Conservation (phyloP, 1,139 yeast genomes). For the Saccharomyces hybrid region DNA sequence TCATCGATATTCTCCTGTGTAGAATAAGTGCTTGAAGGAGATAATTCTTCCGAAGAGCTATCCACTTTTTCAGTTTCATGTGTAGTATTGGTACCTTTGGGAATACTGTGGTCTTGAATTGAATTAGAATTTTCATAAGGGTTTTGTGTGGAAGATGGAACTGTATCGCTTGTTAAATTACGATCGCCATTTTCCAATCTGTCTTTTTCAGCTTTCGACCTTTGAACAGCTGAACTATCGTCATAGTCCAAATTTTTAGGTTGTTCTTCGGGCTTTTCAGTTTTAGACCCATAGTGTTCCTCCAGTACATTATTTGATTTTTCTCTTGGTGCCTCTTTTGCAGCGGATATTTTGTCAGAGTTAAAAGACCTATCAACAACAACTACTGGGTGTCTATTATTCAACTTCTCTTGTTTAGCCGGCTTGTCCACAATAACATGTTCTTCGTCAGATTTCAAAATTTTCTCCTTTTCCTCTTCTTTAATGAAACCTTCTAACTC, state of each 20-base stretch:
- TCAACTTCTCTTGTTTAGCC: not conserved
- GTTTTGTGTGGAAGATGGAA: not conserved
- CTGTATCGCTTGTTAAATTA: not conserved
- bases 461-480: slow-evolving; percentile 3
- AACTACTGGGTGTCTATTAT: not conserved
- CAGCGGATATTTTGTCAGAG: not conserved
- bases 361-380: not conserved
- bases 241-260: not conserved
- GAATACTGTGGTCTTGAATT: not conserved
- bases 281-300: not conserved
- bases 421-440: not conserved
- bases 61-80: not conserved
- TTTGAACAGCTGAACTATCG: not conserved
- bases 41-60: not conserved
- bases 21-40: not conserved
- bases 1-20: not conserved
- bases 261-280: not conserved
- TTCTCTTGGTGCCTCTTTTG: not conserved
- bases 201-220: not conserved
- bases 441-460: slow-evolving; percentile 2
- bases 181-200: slow-evolving; percentile 1
- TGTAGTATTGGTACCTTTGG: not conserved
- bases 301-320: not conserved
- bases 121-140: slow-evolving; percentile 3
- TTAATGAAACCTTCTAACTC: slow-evolving; percentile 7